Conservation (phyloP, 345 rosid genomes). For the Populus nigra region DNA sequence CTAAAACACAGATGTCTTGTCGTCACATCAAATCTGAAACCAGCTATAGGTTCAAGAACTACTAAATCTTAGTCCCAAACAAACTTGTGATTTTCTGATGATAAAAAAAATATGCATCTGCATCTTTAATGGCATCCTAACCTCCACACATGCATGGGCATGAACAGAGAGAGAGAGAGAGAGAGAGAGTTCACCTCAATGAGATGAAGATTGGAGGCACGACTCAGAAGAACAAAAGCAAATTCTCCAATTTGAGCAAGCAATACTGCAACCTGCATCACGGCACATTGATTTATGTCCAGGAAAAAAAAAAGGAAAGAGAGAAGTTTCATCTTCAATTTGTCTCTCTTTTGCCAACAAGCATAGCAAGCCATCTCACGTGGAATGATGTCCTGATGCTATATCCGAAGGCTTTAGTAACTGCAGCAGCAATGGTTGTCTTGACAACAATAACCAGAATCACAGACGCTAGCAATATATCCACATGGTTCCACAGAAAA, state of each 20-base stretch:
- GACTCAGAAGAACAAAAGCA: slow-evolving; percentile 89
- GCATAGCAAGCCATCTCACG: slow-evolving; percentile 48
- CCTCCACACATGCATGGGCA: not conserved
- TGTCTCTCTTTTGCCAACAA: not conserved
- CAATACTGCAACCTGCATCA: slow-evolving; percentile 70
- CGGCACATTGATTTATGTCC: not conserved
- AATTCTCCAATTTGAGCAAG: slow-evolving; percentile 99
- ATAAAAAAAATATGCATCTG: not conserved
- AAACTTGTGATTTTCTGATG: not conserved
- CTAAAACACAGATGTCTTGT: not conserved
- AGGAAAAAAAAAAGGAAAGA: not conserved
- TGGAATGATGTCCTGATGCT: slow-evolving; percentile 77
- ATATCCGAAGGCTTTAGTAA: slow-evolving; percentile 79
- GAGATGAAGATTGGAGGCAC: slow-evolving; percentile 92
- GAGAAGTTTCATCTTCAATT: not conserved
- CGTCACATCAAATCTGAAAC: not conserved
- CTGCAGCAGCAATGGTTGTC: slow-evolving; percentile 70
- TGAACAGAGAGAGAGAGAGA: not conserved
- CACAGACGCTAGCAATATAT: slow-evolving; percentile 93
- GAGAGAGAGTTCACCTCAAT: slow-evolving; percentile 58
- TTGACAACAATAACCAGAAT: slow-evolving; percentile 85
- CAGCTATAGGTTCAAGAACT: not conserved
- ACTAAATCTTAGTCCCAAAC: not conserved
- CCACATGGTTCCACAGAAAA: slow-evolving; percentile 98
- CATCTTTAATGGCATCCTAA: not conserved